Percentiles rank a stretch among this genome's conserved stretches.
Conservation (phyloP, 495 filamentous ascomycete genomes). For the Daldinia loculata region DNA sequence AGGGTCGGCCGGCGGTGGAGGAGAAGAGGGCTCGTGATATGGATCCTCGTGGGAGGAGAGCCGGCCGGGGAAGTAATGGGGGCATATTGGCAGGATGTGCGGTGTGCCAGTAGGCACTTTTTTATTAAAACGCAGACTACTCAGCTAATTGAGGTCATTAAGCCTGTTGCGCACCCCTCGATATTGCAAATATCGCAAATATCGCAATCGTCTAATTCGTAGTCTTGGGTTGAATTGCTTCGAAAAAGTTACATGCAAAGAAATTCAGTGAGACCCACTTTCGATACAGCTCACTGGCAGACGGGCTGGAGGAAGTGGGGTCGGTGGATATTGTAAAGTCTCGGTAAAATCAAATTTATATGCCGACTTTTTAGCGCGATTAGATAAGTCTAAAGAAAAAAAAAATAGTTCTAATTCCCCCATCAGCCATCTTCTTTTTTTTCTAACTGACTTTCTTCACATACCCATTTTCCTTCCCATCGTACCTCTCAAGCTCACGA, state of each 20-base stretch:
- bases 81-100: slow-evolving; percentile 36
- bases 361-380: not conserved
- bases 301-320: not conserved
- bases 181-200: slow-evolving; percentile 6
- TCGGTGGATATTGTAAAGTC: not conserved
- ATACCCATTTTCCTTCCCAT: slow-evolving; percentile 22
- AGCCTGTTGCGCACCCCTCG: not conserved
- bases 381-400: slow-evolving; percentile 7
- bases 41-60: slow-evolving; percentile 9
- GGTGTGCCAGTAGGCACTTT: slow-evolving; percentile 28
- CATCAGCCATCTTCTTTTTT: slow-evolving; percentile 34
- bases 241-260: slow-evolving; percentile 22
- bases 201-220: slow-evolving; percentile 1
- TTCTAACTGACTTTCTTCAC: not conserved
- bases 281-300: not conserved
- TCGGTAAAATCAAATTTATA: slow-evolving; percentile 11
- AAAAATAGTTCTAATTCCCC: slow-evolving; percentile 35
- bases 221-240: slow-evolving; percentile 7
- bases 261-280: slow-evolving; percentile 32
- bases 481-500: slow-evolving; percentile 34
- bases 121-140: not conserved
- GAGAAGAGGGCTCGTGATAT: slow-evolving; percentile 28
- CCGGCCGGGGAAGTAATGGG: slow-evolving; percentile 27
- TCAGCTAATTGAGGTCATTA: slow-evolving; percentile 7
- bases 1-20: not conserved